A percentile compares a stretch with the other conserved stretches of the same genome.
Conservation (phyloP, 225 moss, liverwort and hornwort species). For the Pleurozium schreberi region DNA sequence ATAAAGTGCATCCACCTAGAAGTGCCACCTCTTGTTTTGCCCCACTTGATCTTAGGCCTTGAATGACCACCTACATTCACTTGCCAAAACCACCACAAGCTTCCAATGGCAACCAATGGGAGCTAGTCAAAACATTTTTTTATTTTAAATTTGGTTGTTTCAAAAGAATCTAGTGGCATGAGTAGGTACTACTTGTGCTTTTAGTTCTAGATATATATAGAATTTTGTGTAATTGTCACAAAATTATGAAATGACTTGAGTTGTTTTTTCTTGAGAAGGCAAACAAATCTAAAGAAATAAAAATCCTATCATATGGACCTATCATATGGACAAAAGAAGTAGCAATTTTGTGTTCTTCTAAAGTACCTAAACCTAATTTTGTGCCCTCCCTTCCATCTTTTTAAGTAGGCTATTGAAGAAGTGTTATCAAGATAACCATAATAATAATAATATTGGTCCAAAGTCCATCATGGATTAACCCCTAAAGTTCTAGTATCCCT, state of each 20-base stretch:
- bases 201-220: background rate
- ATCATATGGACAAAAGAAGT: background rate
- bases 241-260: background rate
- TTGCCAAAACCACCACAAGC: background rate
- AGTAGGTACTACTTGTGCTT: background rate
- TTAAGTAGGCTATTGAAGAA: background rate
- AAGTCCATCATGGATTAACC: background rate
- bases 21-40: no score
- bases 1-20: background rate
- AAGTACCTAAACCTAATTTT: background rate
- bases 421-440: no score
- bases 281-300: background rate
- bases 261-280: background rate
- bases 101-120: background rate
- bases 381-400: background rate
- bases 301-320: background rate
- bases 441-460: background rate
- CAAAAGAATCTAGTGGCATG: background rate
- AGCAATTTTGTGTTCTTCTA: background rate
- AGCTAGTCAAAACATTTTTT: background rate
- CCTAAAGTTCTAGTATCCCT: no score
- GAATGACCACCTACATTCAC: background rate
- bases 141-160: background rate
- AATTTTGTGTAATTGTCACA: background rate
- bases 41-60: no score